A percentile compares a stretch with the other conserved stretches of the same genome.
phyloP scores from a whole-genome alignment of 176 grass and related monocot genomes.

The Cymbopogon citratus region DNA sequence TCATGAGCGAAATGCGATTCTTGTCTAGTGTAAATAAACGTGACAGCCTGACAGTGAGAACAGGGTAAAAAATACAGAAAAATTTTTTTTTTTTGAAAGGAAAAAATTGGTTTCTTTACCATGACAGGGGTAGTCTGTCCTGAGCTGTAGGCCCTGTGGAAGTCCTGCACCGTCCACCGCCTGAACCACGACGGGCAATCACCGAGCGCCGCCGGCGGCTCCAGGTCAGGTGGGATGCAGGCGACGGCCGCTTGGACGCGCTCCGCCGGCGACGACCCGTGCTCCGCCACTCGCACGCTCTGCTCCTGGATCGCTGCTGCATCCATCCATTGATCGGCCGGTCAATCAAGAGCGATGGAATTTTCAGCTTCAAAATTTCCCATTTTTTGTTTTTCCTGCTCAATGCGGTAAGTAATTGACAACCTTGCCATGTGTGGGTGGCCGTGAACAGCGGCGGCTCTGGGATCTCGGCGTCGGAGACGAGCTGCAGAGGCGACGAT shows the following conservation, averaged over 20 bases:
- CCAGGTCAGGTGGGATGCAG: conserved; percentile 43
- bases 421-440: conserved; percentile 50
- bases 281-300: conserved; percentile 44
- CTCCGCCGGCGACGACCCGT: conserved; percentile 37
- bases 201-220: not conserved
- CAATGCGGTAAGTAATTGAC: no score
- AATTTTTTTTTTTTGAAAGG: no score
- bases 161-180: conserved; percentile 64
- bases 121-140: conserved; percentile 59
- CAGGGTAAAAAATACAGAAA: no score
- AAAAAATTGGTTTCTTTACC: no score
- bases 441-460: conserved; percentile 75
- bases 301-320: conserved; percentile 51
- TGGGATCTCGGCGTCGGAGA: conserved; percentile 60
- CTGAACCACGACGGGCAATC: conserved; percentile 13
- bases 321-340: not conserved
- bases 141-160: conserved; percentile 51
- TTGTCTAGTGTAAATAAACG: no score
- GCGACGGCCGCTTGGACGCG: conserved; percentile 37
- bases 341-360: no score
- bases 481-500: conserved; percentile 31
- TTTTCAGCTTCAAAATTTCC: no score
- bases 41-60: no score
- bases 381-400: no score
- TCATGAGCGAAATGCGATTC: no score